Evolutionary conservation across 805 yeast genomes (phyloP), one percentile per base, ranked within the genome.

Genomic region (Sungouiozyma ichnusensis): DNA sequence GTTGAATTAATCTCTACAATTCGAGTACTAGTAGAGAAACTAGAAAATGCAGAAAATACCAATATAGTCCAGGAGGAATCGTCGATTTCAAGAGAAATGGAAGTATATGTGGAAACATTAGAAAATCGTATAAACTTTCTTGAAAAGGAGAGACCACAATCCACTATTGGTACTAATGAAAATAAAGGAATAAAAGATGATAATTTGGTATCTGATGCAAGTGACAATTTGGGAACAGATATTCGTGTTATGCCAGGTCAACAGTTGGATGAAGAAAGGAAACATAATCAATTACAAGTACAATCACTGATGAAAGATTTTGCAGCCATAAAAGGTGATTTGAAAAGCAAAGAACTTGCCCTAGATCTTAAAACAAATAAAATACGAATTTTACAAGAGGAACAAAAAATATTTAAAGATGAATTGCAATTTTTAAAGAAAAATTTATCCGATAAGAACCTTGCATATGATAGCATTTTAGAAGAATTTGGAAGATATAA

Each of bases 1-100:
- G 76, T 79, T 49, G 83, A 85, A 40, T 68, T 90, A 20, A 62
- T 87, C 31, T 65, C 69, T 32, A 76, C 83, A 2, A 76, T 84
- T 1, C 72, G 97, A 47, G 75, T 74, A 39, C 66, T 90, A 15
- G 94, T 90, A 9, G 68, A 72, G 33, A 76, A 78, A 52, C 65
- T 88, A 42, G 96, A 88, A 55, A 62, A 88, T 55, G 62, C 57
- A 4, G 74, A 76, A 29, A 29, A 27, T 5, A 20, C 35, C 16
- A 16, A 6, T 11, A 13, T 29, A 3, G 19, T 34, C 9, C 20
- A 35, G 16, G 27, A 34, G 13, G 6, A 6, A 3, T 5, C 20
- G 7, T 2, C 9, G 9, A 16, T 14, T 13, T 8, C 20, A 33
- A n/a, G n/a, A 8, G 24, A 8, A 3, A 19, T 16, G 13, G 14